These are phyloP conservation scores for Serpula lacrymans DNA, from an alignment of 768 basidiomycete species.

Conservation along the genomic window DNA sequence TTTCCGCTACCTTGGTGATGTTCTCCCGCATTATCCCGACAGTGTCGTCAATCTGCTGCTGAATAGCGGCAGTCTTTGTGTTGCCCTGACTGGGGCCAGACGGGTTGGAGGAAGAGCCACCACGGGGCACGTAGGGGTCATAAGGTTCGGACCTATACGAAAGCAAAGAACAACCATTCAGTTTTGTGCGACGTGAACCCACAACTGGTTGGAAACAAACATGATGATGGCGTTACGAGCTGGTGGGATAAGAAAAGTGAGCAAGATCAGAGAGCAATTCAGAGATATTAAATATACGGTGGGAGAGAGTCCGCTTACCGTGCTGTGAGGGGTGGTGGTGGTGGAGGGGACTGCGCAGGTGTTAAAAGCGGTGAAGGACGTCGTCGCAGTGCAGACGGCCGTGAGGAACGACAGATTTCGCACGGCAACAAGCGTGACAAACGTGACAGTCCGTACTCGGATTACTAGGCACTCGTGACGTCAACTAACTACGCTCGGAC, in stretches of 20 bases:
- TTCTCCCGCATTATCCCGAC: conserved; percentile 98
- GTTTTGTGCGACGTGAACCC: too few species aligned
- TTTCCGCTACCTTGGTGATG: conserved; percentile 92
- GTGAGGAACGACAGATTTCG: conserved; percentile 11
- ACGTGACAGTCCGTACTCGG: too few species aligned
- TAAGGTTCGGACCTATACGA: conserved; percentile 89
- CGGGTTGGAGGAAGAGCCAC: conserved; percentile 58
- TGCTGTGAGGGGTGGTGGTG: conserved; percentile 10
- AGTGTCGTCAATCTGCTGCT: conserved; percentile 96
- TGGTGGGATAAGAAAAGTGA: neutral
- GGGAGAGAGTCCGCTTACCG: conserved; percentile 13
- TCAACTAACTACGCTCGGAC: too few species aligned
- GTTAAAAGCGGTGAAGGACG: conserved; percentile 11
- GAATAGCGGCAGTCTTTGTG: conserved; percentile 90
- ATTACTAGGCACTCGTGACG: too few species aligned
- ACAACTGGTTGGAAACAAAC: too few species aligned
- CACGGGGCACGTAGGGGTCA: conserved; percentile 95
- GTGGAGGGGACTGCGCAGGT: conserved; percentile 19
- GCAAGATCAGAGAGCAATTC: neutral
- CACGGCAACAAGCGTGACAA: conserved; percentile 12
- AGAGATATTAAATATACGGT: neutral
- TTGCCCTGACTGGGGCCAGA: conserved; percentile 49
- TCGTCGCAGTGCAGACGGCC: too few species aligned
- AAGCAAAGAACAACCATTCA: conserved; percentile 4
- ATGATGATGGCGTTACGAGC: conserved; percentile 12